Base-by-base conservation (phyloP, 768 basidiomycete species). In the Gloeopeniophorella convolvens region DNA sequence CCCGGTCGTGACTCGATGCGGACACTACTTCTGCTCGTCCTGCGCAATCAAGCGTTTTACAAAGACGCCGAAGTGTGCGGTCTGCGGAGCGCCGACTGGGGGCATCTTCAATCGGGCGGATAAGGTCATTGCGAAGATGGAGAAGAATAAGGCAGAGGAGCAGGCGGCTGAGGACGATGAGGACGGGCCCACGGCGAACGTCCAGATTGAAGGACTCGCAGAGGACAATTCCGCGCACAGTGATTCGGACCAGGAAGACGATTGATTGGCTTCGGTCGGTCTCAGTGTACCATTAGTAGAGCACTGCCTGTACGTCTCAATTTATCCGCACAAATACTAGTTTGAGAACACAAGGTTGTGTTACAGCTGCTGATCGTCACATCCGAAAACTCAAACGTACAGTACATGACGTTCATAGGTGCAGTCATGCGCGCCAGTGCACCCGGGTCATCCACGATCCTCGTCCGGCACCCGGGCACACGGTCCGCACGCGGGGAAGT, bases 61-160 rank as follows among this genome's bases (percentile, higher is more conserved):
- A 32, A 95, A 85, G 72, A 97, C 91, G 37, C 91, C 91, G 2
- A 97, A 93, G 68, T 99, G 96, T 59, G 76, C 90, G 45, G 96
- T 94, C 9, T 99, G 96, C 63, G 88, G 92, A 42, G 79, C 89
- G 11, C 80, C 92, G 0, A 98, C 96, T 0, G 89, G 84, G 13
- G 96, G 95, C 2, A 94, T 98, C 58, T 99, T 98, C 75, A 98
- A 98, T 66, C 78, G 88, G 43, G 94, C 86, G 39, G 93, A 88
- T 58, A 96, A 96, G 70, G 79, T 98, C 46, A 78, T 99, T 35
- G 85, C 85, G 56, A 94, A 88, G 73, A 67, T 89, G 68, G 82
- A 85, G 64, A 85, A 85, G 68, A 82, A 78, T 66, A 74, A 78
- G 62, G 72, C 79, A 65, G 75, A 76, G 45, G 76, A 75, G 58